A percentile compares a stretch with the other conserved stretches of the same genome.
Evolutionary conservation across 257 asterid genomes (phyloP).

Genomic region (Solanum virginianum): DNA sequence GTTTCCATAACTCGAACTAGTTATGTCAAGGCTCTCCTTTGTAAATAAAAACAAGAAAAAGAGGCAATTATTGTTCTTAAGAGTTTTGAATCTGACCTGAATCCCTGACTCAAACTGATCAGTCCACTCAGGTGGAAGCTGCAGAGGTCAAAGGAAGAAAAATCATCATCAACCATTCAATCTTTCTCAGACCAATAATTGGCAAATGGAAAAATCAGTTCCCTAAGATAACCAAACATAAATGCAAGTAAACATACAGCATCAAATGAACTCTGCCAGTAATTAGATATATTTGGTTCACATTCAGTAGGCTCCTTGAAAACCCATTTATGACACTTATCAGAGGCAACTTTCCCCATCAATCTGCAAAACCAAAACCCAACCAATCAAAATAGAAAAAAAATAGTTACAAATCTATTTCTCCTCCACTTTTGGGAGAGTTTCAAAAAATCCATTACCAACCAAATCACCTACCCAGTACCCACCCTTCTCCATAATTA

Average conservation of each 20-base stretch:
- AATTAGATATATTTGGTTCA: conserved; percentile 93
- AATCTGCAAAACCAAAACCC: conserved; percentile 57
- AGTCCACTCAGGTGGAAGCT: conserved; percentile 96
- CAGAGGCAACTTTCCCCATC: conserved; percentile 99
- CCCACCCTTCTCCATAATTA: conserved; percentile 99
- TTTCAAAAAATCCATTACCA: conserved; percentile 24
- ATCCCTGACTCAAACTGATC: conserved; percentile 99
- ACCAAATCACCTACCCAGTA: conserved; percentile 90
- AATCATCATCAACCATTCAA: conserved; percentile 29
- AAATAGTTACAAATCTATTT: conserved; percentile 5
- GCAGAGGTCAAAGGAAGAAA: conserved; percentile 22
- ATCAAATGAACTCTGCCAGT: conserved; percentile 99
- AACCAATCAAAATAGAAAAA: conserved; percentile 16
- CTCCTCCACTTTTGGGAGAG: conserved; percentile 10
- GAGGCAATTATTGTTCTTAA: neutral
- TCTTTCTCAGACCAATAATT: conserved; percentile 25
- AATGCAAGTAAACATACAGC: conserved; percentile 50
- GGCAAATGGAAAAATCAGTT: conserved; percentile 7
- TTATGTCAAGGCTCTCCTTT: neutral
- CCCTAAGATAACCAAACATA: neutral
- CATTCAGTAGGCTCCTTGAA: conserved; percentile 96
- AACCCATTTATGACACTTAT: conserved; percentile 99
- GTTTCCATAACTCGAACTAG: neutral
- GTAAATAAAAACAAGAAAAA: neutral
- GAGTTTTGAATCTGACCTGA: conserved; percentile 45